Evolutionary conservation across 2,329 filamentous ascomycete genomes (phyloP), one percentile per base, ranked within the genome.

Genomic region (Trichoderma koningiopsis): DNA sequence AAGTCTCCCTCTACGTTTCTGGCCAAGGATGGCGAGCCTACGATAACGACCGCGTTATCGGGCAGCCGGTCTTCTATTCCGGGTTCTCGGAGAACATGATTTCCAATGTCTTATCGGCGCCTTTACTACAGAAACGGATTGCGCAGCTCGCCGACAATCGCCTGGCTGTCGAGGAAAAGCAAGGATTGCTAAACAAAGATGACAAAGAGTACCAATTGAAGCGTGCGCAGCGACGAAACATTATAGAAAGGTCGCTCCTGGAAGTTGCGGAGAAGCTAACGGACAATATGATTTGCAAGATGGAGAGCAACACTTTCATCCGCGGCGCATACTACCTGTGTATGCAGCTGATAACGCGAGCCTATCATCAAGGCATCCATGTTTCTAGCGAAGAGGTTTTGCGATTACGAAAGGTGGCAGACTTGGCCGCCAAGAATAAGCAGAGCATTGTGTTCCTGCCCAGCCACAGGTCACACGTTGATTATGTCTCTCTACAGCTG

Each of bases 271-370:
- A 96, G 72, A 90, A 91, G 73, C 90, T 96, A 87, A 93, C 94
- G 29, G 93, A 97, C 77, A 89, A 91, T 72, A 98, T 99, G 96
- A 97, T 99, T 71, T 98, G 95, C 87, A 99, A 99, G 81, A 95
- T 98, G 86, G 96, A 99, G 80, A 96, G 91, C 84, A 96, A 94
- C 78, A 84, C 88, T 2, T 98, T 98, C 77, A 97, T 99, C 74
- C 86, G 96, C 60, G 89, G 93, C 29, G 95, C 96, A 58, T 98
- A 98, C 78, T 99, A 97, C 78, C 77, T 97, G 49, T 85, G 85
- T 59, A 97, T 94, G 1, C 95, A 98, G 80, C 85, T 98, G 58
- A 84, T 98, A 71, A 96, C 95, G 5, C 85, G 96, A 71, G 95
- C 96, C 6, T 99, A 99, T 79, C 94, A 98, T 76, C 95, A 98